These are phyloP conservation scores for Petasospora fabianii DNA, from an alignment of 1,139 yeast genomes.

Conservation along the genomic window DNA sequence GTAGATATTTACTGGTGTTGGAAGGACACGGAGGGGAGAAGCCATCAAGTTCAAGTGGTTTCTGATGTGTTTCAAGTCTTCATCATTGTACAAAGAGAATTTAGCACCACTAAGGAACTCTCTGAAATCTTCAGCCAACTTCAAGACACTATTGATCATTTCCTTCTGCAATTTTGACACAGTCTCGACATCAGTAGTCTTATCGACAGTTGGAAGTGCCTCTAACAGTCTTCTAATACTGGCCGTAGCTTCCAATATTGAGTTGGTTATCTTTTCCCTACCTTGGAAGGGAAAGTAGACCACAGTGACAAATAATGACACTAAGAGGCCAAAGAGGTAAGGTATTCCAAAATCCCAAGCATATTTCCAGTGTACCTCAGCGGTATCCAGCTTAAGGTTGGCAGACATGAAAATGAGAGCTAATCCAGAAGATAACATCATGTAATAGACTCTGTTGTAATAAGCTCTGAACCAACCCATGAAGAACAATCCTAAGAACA, in stretches of 20 bases:
- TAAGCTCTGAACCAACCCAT: conserved; percentile 41
- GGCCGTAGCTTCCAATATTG: conserved; percentile 24
- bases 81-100: conserved; percentile 33
- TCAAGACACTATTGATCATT: conserved; percentile 33
- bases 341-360: conserved; percentile 44
- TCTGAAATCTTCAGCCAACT: conserved; percentile 38
- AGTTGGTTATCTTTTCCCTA: conserved; percentile 28
- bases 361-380: conserved; percentile 33
- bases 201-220: conserved; percentile 20
- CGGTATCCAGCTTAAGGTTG: conserved; percentile 26
- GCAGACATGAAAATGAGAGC: conserved; percentile 34
- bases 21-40: conserved; percentile 40
- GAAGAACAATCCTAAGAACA: conserved; percentile 35
- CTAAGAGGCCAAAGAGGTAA: conserved; percentile 39
- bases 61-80: conserved; percentile 35
- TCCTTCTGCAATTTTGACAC: conserved; percentile 25
- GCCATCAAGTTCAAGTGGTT: conserved; percentile 38
- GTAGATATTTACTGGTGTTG: conserved; percentile 29
- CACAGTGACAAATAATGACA: conserved; percentile 35
- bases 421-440: conserved; percentile 35
- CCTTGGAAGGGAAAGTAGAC: conserved; percentile 39
- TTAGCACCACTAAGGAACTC: conserved; percentile 42
- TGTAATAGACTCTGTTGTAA: conserved; percentile 38
- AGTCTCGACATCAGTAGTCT: conserved; percentile 18
- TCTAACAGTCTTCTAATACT: conserved; percentile 28